phyloP scores from a whole-genome alignment of 1,284 basidiomycete genomes.

The Malassezia japonica region DNA sequence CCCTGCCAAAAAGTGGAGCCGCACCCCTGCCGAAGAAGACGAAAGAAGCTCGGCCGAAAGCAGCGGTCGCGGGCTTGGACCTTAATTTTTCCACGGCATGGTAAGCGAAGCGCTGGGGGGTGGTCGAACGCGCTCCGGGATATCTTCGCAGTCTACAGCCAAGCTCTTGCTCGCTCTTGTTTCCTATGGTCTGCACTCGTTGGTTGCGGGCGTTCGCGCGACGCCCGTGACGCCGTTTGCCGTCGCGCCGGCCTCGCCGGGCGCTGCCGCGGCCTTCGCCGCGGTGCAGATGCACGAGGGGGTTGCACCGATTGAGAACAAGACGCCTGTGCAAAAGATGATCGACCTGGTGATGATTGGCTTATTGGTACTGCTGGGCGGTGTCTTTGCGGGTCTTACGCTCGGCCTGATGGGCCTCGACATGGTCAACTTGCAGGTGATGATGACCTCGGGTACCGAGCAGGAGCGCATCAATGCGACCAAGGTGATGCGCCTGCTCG shows the following conservation, averaged over 20 bases:
- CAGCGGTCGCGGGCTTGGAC: too few relatives aligned
- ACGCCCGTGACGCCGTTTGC: conserved; percentile 1
- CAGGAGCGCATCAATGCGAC: conserved; percentile 50
- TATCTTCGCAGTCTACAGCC: not conserved
- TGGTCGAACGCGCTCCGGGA: not conserved
- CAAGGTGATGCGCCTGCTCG: conserved; percentile 58
- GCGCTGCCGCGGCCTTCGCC: not conserved
- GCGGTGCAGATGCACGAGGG: not conserved
- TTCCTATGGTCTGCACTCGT: conserved; percentile 6
- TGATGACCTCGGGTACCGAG: conserved; percentile 69
- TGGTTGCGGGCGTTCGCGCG: conserved; percentile 5
- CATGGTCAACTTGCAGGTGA: conserved; percentile 77
- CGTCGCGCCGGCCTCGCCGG: not conserved
- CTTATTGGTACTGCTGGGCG: conserved; percentile 45
- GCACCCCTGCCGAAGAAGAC: not conserved
- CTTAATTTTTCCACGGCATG: too few relatives aligned
- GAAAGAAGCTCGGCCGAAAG: conserved; percentile 12
- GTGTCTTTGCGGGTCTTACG: conserved; percentile 58
- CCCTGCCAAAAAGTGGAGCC: not conserved
- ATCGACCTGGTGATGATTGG: conserved; percentile 11
- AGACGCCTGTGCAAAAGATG: not conserved
- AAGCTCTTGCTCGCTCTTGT: conserved; percentile 7
- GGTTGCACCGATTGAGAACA: not conserved
- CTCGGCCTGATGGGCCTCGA: conserved; percentile 91
- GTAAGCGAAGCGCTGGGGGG: too few relatives aligned